Evolutionary conservation across 768 basidiomycete species (phyloP).

Genomic region (Lentinula sp.): DNA sequence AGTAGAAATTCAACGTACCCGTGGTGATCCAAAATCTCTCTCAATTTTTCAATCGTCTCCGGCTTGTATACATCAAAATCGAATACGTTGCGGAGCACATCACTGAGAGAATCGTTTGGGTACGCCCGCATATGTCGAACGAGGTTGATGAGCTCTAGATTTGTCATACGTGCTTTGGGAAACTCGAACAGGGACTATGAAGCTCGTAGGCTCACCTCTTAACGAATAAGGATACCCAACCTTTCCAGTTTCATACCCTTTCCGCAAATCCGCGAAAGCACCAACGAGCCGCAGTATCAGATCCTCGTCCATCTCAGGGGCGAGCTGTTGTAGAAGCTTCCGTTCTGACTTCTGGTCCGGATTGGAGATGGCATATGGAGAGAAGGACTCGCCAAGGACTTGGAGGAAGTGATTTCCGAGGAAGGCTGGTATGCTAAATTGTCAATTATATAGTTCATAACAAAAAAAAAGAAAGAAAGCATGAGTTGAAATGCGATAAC

Average conservation of each 20-base stretch:
- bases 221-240: conserved; percentile 66
- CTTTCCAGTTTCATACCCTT: conserved; percentile 49
- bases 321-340: conserved; percentile 52
- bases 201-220: conserved; percentile 35
- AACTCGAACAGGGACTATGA: background rate
- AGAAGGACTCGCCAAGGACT: conserved; percentile 66
- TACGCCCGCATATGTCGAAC: conserved; percentile 59
- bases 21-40: conserved; percentile 51
- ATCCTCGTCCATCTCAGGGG: conserved; percentile 52
- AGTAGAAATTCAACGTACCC: conserved; percentile 31
- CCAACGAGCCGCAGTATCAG: conserved; percentile 50
- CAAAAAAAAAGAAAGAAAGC: background rate
- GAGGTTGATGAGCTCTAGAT: conserved; percentile 57
- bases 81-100: conserved; percentile 57
- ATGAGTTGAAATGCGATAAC: conserved; percentile 10
- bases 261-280: conserved; percentile 58
- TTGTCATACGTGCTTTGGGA: background rate
- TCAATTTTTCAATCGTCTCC: conserved; percentile 57
- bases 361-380: conserved; percentile 59
- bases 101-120: conserved; percentile 51
- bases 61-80: conserved; percentile 67
- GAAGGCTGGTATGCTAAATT: conserved; percentile 39
- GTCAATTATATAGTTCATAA: background rate
- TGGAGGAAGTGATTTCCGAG: conserved; percentile 70
- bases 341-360: conserved; percentile 64